Evolutionary conservation across 2,329 filamentous ascomycete genomes (phyloP), one percentile per base, ranked within the genome.

Genomic region (Cladophialophora yegresii): DNA sequence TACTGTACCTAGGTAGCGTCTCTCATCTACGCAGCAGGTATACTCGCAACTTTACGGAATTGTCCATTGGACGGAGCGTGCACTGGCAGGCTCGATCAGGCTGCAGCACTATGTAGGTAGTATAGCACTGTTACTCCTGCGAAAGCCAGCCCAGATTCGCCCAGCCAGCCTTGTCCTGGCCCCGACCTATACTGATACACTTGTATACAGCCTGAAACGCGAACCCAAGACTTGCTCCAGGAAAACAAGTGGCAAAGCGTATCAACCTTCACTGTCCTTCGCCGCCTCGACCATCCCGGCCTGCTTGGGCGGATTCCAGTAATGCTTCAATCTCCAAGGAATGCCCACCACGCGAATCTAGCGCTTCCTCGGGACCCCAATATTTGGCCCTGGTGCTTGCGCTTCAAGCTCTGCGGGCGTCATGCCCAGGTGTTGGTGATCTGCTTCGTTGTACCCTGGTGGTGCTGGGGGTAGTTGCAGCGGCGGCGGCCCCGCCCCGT

Each of bases 341-440:
- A 57, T 62, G 47, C 30, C 57, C 32, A 32, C 49, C 45, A 66
- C 65, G 65, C 64, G 66, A 64, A 66, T 58, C 66, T 68, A 68
- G 58, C 66, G 66, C 66, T 65, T 68, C 62, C 40, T 66, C 43
- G 58, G 47, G n/a, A 60, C 66, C 40, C 54, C 59, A 49, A 53
- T 57, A 50, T 51, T 49, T n/a, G 55, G 43, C 58, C 54, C 47
- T 20, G 23, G 30, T n/a, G 53, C 49, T 22, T 47, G 54, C 30
- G 23, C 30, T 54, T 50, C 55, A 7, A 33, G 49, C 3, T 58
- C 56, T 26, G 26, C 43, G 6, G 20, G 40, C 22, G 57, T 23
- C 47, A 36, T 50, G 47, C 28, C 45, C 8, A 43, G 57, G 20
- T 51, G 30, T n/a, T 59, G 30, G 13, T 59, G 57, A 30, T 59